These are phyloP conservation scores for Wickerhamomyces sp. DNA, from an alignment of 1,139 yeast genomes.

Conservation along the genomic window DNA sequence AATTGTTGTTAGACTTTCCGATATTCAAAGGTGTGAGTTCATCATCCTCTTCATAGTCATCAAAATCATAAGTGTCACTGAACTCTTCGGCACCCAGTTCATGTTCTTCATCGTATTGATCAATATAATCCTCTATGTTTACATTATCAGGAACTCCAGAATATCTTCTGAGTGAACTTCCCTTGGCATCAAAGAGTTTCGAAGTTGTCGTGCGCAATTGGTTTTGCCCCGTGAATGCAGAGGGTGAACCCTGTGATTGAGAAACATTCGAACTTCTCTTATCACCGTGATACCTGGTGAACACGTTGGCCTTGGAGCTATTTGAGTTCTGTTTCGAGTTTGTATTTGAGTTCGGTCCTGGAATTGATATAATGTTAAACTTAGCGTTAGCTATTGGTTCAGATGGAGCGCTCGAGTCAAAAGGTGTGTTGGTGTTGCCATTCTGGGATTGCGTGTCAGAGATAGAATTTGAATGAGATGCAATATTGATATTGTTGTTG, in stretches of 20 bases:
- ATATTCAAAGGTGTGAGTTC: constrained; percentile 25
- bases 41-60: constrained; percentile 22
- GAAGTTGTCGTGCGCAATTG: constrained; percentile 64
- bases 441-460: neutral
- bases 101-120: constrained; percentile 44
- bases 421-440: neutral
- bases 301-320: constrained; percentile 8
- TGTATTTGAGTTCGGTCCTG: constrained; percentile 5
- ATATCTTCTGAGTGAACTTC: constrained; percentile 66
- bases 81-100: constrained; percentile 21
- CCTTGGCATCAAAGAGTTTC: constrained; percentile 63
- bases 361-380: too few species aligned
- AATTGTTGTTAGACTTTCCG: constrained; percentile 32
- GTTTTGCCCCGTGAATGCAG: constrained; percentile 16
- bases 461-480: neutral
- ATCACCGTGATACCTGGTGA: constrained; percentile 19
- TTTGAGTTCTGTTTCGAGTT: constrained; percentile 6
- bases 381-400: too few species aligned
- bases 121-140: constrained; percentile 55
- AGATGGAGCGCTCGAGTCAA: too few species aligned
- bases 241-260: neutral
- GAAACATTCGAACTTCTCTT: constrained; percentile 13
- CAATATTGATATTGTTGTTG: too few species aligned
- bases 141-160: constrained; percentile 68
- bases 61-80: constrained; percentile 27